Percentiles rank a stretch among this genome's conserved stretches.
These are phyloP conservation scores for Graphilbum fragrans DNA, from an alignment of 2,329 filamentous ascomycete genomes.

Conservation along the genomic window DNA sequence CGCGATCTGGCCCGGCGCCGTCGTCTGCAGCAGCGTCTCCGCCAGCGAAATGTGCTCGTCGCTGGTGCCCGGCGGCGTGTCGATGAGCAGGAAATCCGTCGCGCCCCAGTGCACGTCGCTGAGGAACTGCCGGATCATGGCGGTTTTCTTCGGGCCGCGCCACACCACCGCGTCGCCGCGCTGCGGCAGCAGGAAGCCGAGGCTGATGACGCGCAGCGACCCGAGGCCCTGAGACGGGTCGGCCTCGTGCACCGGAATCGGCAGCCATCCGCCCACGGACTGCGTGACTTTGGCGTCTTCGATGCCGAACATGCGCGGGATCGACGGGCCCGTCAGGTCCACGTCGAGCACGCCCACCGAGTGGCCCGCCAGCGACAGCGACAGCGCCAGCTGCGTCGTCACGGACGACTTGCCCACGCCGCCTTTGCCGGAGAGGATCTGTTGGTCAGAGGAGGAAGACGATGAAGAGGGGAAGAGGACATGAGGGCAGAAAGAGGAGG, in stretches of 20 bases:
- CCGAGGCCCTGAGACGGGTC: slow-evolving; percentile 40
- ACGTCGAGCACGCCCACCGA: slow-evolving; percentile 93
- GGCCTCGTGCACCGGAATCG: slow-evolving; percentile 67
- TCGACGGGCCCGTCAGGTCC: slow-evolving; percentile 91
- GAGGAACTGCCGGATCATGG: slow-evolving; percentile 95
- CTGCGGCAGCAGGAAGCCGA: slow-evolving; percentile 77
- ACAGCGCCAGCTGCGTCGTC: slow-evolving; percentile 90
- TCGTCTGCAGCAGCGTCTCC: slow-evolving; percentile 62
- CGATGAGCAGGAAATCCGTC: slow-evolving; percentile 86
- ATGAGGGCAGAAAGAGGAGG: background rate
- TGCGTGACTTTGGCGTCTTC: slow-evolving; percentile 85
- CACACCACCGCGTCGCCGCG: slow-evolving; percentile 90
- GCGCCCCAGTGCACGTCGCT: slow-evolving; percentile 81
- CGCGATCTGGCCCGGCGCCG: slow-evolving; percentile 55
- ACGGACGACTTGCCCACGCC: slow-evolving; percentile 96
- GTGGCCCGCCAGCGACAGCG: slow-evolving; percentile 71
- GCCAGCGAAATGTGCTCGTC: slow-evolving; percentile 95
- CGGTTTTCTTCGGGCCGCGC: slow-evolving; percentile 96
- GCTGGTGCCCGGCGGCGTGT: slow-evolving; percentile 90
- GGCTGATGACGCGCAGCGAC: slow-evolving; percentile 71
- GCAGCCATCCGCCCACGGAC: slow-evolving; percentile 83
- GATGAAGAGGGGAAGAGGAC: background rate
- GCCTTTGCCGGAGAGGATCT: slow-evolving; percentile 89
- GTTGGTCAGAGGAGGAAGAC: slow-evolving; percentile 2
- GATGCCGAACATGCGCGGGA: slow-evolving; percentile 86